Base-by-base conservation (phyloP, 2,329 filamentous ascomycete species). In the Paramyrothecium roridum region DNA sequence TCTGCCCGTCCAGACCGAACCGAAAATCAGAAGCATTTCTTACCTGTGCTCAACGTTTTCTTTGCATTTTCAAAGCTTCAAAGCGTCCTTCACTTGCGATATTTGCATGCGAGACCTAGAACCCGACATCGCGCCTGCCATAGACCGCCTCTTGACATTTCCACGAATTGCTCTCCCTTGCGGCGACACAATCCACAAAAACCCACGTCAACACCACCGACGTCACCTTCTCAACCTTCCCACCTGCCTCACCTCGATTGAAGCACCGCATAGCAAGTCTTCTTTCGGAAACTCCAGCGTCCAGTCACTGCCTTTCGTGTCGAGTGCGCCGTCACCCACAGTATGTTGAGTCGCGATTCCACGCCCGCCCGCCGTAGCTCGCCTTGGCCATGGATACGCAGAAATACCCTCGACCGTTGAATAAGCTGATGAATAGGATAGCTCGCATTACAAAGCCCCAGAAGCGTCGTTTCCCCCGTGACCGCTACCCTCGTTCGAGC, bases 401-500 rank as follows among this genome's bases (percentile, higher is more conserved):
- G 45, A 62, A 56, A 48, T 65, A 58, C 47, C 59, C 59, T 57
- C 59, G 59, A 48, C 53, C 61, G 50, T 62, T 71, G 26, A 60
- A 63, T 49, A 69, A 62, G 57, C 70, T 73, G 57, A 73, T 71
- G 30, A 54, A 57, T 54, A 63, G 59, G 54, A 48, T 71, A 67
- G 67, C 60, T 54, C 58, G 60, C 49, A 52, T 66, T 49, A 54
- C 61, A 50, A 61, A 60, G 8, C 55, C 49, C 46, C 50, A 48
- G 23, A 45, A 49, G 46, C 23, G 40, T 50, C 47, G 46, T 37
- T 46, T 47, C 22, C 51, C 58, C 33, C 48, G 49, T 54, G 62
- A 65, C 61, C 63, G 60, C 61, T 59, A 60, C 52, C 57, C 59
- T 13, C 49, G 55, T 51, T 63, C 62, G 26, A 63, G 54, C 52